Base-by-base conservation (phyloP, 1,284 basidiomycete species). In the Puccinia brachypodii region DNA sequence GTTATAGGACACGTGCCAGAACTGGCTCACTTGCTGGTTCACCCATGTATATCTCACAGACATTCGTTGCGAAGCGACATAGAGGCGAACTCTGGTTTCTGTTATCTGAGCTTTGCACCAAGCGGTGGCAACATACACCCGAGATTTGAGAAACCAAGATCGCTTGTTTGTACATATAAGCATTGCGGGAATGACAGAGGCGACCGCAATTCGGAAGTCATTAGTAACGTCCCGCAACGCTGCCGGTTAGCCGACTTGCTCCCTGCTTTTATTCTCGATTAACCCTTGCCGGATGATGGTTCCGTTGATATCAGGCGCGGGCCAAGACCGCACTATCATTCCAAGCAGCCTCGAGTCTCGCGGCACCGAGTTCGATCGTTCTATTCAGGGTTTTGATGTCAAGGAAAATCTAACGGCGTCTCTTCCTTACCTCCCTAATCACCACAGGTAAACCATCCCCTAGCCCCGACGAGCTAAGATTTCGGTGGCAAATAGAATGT, bases 401-500 rank as follows among this genome's bases (percentile, higher is more conserved):
- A n/a, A 36, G 36, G 14, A 58, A 58, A 58, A 8, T 38, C 40
- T n/a, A 22, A 4, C 6, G 16, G 36, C 16, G 58, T 33, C 58
- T 14, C 6, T 33, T 31, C 28, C 58, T 60, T 53, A 56, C 53
- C 53, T 56, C 53, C 53, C 58, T 33, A 60, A 60, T 60, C 58
- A 60, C 58, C 58, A 60, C 58, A 4, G 58, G 62, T 64, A n/a
- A 64, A 40, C 36, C 58, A 60, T 22, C 62, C 36, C 36, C 36
- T 64, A 64, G 31, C 62, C 36, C 62, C 62, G 62, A 38, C 14
- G n/a, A 64, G 62, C 62, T 64, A 38, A 64, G 62, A 33, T 64
- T 64, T 38, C 62, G 31, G 36, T 64, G 62, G 62, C 13, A 64
- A 64, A 64, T 33, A 71, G 31, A 73, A 73, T 56, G 71, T 47